Conservation (phyloP, 2,329 filamentous ascomycete species). For the Pseudocercospora eumusae region DNA sequence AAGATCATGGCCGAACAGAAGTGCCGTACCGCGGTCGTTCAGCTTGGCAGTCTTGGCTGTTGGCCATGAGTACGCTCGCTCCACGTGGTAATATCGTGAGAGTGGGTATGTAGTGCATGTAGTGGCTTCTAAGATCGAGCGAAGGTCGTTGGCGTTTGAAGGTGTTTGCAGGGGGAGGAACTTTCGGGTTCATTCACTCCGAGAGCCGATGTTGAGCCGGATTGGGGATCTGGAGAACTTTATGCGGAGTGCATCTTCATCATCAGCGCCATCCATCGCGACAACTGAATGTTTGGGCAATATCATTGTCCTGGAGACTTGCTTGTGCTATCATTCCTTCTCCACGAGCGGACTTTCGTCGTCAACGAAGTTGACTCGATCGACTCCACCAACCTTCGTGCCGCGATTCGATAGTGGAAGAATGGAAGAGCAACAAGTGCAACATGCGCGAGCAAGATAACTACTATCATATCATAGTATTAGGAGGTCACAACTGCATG, state of each 20-base stretch:
- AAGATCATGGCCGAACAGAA: constrained; percentile 9
- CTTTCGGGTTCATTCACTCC: not conserved
- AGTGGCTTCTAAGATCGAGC: constrained; percentile 5
- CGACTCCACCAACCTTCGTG: not conserved
- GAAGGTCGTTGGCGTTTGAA: constrained; percentile 16
- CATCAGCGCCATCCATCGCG: not conserved
- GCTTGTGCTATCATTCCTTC: not conserved
- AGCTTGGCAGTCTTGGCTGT: constrained; percentile 19
- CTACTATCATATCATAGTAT: no score
- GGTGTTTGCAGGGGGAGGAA: constrained; percentile 8
- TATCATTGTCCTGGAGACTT: not conserved
- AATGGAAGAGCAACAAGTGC: not conserved
- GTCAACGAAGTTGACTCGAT: not conserved
- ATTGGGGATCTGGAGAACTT: not conserved
- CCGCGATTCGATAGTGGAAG: not conserved
- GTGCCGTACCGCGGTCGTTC: not conserved
- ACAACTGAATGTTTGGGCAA: not conserved
- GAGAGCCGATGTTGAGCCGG: not conserved
- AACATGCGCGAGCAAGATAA: no score
- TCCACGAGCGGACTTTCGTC: not conserved
- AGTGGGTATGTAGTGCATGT: constrained; percentile 7
- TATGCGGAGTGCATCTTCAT: not conserved
- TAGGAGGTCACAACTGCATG: no score
- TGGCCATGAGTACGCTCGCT: constrained; percentile 8
- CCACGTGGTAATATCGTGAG: constrained; percentile 6